phyloP scores from a whole-genome alignment of 116 monocot genomes.

The Phalaenopsis hybrid region DNA sequence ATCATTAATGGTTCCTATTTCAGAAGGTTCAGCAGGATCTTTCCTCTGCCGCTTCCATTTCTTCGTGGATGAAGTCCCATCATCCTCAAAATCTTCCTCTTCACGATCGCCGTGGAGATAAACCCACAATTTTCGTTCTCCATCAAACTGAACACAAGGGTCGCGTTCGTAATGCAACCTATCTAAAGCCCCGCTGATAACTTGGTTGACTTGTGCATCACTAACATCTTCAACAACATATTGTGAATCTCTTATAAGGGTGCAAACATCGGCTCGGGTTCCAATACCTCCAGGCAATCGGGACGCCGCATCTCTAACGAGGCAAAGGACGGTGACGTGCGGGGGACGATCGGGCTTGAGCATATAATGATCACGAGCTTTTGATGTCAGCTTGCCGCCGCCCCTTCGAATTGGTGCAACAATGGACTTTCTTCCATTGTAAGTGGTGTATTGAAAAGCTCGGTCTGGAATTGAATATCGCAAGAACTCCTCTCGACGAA shows the following conservation, averaged over 20 bases:
- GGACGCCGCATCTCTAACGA: conserved; percentile 91
- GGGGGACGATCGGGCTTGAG: conserved; percentile 87
- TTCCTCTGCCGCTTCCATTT: conserved; percentile 92
- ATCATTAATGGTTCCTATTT: conserved; percentile 30
- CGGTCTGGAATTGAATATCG: conserved; percentile 91
- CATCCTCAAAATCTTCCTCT: conserved; percentile 99
- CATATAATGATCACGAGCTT: conserved; percentile 95
- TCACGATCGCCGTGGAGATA: conserved; percentile 87
- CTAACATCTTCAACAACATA: conserved; percentile 78
- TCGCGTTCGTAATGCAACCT: conserved; percentile 91
- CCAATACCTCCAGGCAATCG: conserved; percentile 93
- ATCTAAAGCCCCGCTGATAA: conserved; percentile 95
- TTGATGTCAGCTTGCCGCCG: conserved; percentile 94
- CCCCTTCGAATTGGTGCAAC: conserved; percentile 89
- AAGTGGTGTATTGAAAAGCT: conserved; percentile 81
- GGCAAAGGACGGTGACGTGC: conserved; percentile 90
- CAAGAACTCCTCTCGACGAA: conserved; percentile 67
- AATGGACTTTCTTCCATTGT: conserved; percentile 79
- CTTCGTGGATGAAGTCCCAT: conserved; percentile 92
- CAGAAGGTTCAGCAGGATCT: conserved; percentile 45
- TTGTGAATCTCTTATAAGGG: conserved; percentile 87
- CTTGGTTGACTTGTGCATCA: conserved; percentile 70
- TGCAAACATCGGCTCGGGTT: conserved; percentile 94
- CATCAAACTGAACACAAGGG: conserved; percentile 86
- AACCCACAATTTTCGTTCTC: conserved; percentile 91